Conservation (phyloP, 1,284 basidiomycete genomes). For the Puccinia novopanici region DNA sequence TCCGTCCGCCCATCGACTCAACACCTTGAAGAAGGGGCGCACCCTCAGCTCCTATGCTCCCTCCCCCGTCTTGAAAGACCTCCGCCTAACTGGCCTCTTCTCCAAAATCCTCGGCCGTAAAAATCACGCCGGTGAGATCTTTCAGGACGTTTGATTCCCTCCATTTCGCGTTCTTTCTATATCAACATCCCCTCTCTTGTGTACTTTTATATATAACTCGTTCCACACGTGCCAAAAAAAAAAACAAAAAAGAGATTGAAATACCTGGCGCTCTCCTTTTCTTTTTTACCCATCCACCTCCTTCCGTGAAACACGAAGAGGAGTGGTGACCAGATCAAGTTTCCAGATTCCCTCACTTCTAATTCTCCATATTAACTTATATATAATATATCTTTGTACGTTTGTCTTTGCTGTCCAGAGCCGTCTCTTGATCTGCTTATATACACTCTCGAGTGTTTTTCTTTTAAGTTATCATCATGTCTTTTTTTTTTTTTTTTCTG, state of each 20-base stretch:
- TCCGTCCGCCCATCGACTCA: neutral
- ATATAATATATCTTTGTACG: too few species aligned
- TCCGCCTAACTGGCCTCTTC: neutral
- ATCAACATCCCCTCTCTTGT: neutral
- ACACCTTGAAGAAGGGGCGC: neutral
- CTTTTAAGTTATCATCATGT: too few species aligned
- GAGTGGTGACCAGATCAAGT: too few species aligned
- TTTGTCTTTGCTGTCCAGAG: too few species aligned
- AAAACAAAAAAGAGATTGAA: neutral
- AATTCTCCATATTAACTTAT: too few species aligned
- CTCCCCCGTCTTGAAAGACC: neutral
- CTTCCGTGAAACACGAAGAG: too few species aligned
- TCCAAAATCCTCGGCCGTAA: conserved; percentile 2
- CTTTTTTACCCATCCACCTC: neutral
- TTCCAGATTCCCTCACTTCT: too few species aligned
- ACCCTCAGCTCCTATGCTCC: neutral
- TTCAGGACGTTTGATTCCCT: neutral
- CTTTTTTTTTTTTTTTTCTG: too few species aligned
- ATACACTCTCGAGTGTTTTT: too few species aligned
- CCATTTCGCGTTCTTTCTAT: neutral
- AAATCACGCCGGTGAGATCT: neutral
- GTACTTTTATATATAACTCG: neutral
- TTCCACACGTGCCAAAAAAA: neutral
- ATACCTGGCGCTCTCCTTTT: neutral
- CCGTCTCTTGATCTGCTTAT: too few species aligned